Percentiles rank a stretch among this genome's conserved stretches.
Evolutionary conservation across 371 early-diverging fungal species (phyloP).

Genomic region (Rhizomucor pusillus): DNA sequence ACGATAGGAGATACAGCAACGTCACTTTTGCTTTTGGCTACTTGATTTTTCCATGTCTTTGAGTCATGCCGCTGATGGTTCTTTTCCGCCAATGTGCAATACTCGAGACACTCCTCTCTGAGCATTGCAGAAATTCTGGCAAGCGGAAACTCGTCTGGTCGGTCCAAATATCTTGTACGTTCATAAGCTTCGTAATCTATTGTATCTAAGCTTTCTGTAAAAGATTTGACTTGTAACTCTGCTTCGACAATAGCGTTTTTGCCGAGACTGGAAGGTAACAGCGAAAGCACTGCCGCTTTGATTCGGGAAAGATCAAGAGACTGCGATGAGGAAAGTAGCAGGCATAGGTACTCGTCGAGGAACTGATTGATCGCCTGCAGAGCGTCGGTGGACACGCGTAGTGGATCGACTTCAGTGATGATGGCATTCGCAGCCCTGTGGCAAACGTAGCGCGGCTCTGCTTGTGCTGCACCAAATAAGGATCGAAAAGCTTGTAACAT

Average conservation of each 20-base stretch:
- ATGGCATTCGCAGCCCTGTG: slow-evolving; percentile 67
- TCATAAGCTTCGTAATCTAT: slow-evolving; percentile 32
- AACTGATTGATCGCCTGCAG: slow-evolving; percentile 58
- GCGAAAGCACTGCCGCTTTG: slow-evolving; percentile 44
- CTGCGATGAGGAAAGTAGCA: slow-evolving; percentile 41
- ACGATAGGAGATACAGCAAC: slow-evolving; percentile 52
- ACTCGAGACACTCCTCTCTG: slow-evolving; percentile 47
- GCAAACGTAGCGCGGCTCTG: slow-evolving; percentile 44
- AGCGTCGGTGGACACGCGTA: slow-evolving; percentile 61
- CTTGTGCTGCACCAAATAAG: not conserved
- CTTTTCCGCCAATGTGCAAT: slow-evolving; percentile 49
- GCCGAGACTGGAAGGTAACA: slow-evolving; percentile 52
- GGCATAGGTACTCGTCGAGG: slow-evolving; percentile 56
- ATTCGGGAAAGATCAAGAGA: slow-evolving; percentile 49
- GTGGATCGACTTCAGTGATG: slow-evolving; percentile 56
- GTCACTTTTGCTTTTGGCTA: not conserved
- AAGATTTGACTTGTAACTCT: slow-evolving; percentile 60
- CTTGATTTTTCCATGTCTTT: slow-evolving; percentile 1
- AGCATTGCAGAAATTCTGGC: slow-evolving; percentile 11
- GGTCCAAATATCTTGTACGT: slow-evolving; percentile 20
- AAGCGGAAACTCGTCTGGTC: no score
- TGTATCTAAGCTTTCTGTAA: slow-evolving; percentile 37
- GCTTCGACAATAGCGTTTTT: slow-evolving; percentile 66
- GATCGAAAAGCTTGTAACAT: not conserved
- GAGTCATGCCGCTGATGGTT: slow-evolving; percentile 11